phyloP scores from a whole-genome alignment of 176 grass and related monocot species.

The Aegilops sharonensis region DNA sequence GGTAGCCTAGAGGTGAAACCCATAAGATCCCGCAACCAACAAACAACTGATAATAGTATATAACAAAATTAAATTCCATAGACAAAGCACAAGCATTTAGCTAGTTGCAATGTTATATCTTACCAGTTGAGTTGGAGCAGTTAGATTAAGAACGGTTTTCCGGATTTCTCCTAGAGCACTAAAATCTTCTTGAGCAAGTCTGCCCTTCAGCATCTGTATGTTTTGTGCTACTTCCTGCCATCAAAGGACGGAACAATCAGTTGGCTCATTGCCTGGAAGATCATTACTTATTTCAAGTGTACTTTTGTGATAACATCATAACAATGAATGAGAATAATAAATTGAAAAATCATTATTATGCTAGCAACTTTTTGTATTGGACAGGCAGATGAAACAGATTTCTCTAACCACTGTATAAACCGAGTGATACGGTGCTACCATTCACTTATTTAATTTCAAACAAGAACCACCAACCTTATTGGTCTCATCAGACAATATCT shows the following conservation, averaged over 20 bases:
- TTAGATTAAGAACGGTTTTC: conserved; percentile 62
- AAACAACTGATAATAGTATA: background rate
- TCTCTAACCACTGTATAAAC: conserved; percentile 14
- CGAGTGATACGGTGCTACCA: background rate
- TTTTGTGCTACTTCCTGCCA: conserved; percentile 70
- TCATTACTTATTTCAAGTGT: conserved; percentile 6
- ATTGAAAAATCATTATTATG: background rate
- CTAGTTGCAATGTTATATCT: conserved; percentile 20
- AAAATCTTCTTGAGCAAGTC: conserved; percentile 69
- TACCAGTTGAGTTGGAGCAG: conserved; percentile 70
- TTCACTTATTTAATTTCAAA: conserved; percentile 18
- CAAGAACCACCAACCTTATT: conserved; percentile 64
- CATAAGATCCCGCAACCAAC: too few species aligned
- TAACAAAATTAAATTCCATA: background rate
- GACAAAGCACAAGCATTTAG: background rate
- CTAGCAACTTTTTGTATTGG: background rate
- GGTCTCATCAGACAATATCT: conserved; percentile 72
- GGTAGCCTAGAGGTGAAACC: too few species aligned
- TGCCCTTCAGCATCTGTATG: conserved; percentile 63
- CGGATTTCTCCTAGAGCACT: conserved; percentile 68
- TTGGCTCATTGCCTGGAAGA: background rate
- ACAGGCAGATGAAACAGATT: conserved; percentile 21
- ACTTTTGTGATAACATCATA: conserved; percentile 2
- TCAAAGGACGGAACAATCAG: conserved; percentile 19
- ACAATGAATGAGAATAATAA: conserved; percentile 1